Base-by-base conservation (phyloP, 1,284 basidiomycete species). In the Gymnopus androsaceus region DNA sequence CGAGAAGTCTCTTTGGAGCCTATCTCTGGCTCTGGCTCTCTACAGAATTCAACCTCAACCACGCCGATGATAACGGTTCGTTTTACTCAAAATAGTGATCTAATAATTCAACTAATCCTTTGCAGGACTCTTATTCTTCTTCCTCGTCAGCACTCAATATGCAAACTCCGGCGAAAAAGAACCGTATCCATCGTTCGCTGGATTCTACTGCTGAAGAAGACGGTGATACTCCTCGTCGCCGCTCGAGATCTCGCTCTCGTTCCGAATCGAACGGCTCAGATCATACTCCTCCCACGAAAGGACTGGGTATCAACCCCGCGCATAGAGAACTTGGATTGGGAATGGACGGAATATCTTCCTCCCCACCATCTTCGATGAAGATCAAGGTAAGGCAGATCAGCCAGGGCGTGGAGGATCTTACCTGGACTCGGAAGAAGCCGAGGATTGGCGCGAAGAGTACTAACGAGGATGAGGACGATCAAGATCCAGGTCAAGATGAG, bases 1-100 rank as follows among this genome's bases (percentile, higher is more conserved):
- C 76, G 88, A 38, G 87, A 90, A 69, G 81, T 86, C 19, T 91
- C 88, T 27, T 69, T 85, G 28, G 88, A 90, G 67, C 86, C 87
- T 51, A 75, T 73, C 1, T 9, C 42, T 6, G 33, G 12, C 79
- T 82, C 45, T 72, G 73, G 6, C n/a, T n/a, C n/a, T n/a, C n/a
- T n/a, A 81, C 85, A 17, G 78, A 77, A 66, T 72, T 77, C 49
- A 63, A 69, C 53, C 62, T 74, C 56, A 72, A 72, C 28, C 46
- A 68, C 69, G 21, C 51, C 19, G 30, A 46, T 42, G 34, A 25
- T 36, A 28, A 46, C 51, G 61, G 51, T 55, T 6, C 38, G 17
- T 23, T 55, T 55, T 56, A 50, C 36, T 50, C 49, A 58, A 37
- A 62, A 57, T 55, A n/a, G n/a, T n/a, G n/a, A n/a, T 53, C 44